Evolutionary conservation across 1,284 basidiomycete species (phyloP).

Genomic region (Moesziomyces globuligerus): DNA sequence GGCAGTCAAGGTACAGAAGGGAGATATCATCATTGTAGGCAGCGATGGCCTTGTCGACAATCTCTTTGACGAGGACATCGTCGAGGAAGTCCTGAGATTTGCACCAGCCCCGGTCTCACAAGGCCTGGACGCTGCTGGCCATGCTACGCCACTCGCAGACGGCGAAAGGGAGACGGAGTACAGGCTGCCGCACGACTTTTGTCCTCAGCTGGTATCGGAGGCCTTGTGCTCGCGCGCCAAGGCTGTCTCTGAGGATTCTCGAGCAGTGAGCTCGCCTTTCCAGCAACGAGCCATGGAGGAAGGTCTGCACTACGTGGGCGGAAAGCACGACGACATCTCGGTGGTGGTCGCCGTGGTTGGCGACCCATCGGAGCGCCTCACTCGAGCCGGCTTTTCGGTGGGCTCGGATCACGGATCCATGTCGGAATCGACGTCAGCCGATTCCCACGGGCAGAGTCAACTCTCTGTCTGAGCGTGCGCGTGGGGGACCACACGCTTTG

Average conservation of each 20-base stretch:
- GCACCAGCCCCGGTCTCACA: slow-evolving; percentile 36
- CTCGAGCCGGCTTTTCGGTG: slow-evolving; percentile 11
- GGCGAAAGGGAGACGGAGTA: slow-evolving; percentile 25
- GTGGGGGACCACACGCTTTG: not conserved
- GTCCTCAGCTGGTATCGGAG: slow-evolving; percentile 71
- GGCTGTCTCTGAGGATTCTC: slow-evolving; percentile 70
- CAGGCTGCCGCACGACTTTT: slow-evolving; percentile 63
- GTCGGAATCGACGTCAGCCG: slow-evolving; percentile 2
- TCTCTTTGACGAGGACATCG: slow-evolving; percentile 91
- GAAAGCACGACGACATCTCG: slow-evolving; percentile 69
- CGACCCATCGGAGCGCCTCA: slow-evolving; percentile 46
- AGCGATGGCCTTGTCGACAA: slow-evolving; percentile 93
- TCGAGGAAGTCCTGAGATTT: slow-evolving; percentile 85
- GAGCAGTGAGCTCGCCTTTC: slow-evolving; percentile 71
- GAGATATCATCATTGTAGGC: slow-evolving; percentile 89
- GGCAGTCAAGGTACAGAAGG: slow-evolving; percentile 80
- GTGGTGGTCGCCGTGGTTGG: slow-evolving; percentile 69
- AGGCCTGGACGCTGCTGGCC: slow-evolving; percentile 17
- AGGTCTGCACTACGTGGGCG: slow-evolving; percentile 69
- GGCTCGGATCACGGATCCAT: slow-evolving; percentile 7
- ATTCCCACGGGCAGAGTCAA: not conserved
- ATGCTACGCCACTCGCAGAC: slow-evolving; percentile 16
- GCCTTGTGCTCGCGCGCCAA: slow-evolving; percentile 71
- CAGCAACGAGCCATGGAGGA: slow-evolving; percentile 72
- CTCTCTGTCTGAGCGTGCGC: not conserved